Evolutionary conservation across 2,329 filamentous ascomycete species (phyloP).

Genomic region (Xylaria sp.): DNA sequence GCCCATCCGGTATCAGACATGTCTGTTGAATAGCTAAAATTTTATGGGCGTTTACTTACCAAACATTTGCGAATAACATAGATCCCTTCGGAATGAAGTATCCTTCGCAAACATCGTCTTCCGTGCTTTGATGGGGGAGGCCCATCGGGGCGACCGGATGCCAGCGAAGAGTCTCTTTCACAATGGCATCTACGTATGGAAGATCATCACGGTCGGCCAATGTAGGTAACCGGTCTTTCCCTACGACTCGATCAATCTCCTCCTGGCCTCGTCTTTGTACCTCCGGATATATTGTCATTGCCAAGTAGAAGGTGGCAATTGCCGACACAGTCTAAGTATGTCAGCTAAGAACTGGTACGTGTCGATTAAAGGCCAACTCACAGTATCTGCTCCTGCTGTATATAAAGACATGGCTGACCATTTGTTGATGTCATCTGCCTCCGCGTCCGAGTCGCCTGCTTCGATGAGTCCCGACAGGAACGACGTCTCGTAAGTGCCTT

Average conservation of each 20-base stretch:
- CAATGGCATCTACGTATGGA: slow-evolving; percentile 44
- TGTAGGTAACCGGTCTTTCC: slow-evolving; percentile 45
- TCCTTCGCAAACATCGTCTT: slow-evolving; percentile 32
- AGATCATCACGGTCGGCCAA: slow-evolving; percentile 41
- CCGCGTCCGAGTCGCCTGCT: slow-evolving; percentile 26
- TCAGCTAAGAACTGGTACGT: background rate
- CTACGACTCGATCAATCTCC: slow-evolving; percentile 47
- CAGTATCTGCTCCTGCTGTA: slow-evolving; percentile 42
- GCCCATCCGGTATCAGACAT: slow-evolving; percentile 6
- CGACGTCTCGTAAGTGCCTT: slow-evolving; percentile 36
- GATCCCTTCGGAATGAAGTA: slow-evolving; percentile 39
- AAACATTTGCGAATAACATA: slow-evolving; percentile 36
- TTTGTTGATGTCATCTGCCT: slow-evolving; percentile 36
- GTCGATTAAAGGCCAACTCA: slow-evolving; percentile 6
- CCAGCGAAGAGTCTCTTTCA: slow-evolving; percentile 46
- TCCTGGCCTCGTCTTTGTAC: slow-evolving; percentile 53
- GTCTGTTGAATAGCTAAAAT: background rate
- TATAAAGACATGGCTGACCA: slow-evolving; percentile 42
- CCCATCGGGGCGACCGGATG: slow-evolving; percentile 46
- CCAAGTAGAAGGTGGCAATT: slow-evolving; percentile 56
- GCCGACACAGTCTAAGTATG: slow-evolving; percentile 17
- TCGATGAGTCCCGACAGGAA: slow-evolving; percentile 40
- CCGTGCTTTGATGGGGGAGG: slow-evolving; percentile 31
- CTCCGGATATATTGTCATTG: slow-evolving; percentile 60
- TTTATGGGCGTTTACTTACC: slow-evolving; percentile 15